Evolutionary conservation across 768 basidiomycete genomes (phyloP), one percentile per base, ranked within the genome.

Genomic region (Phlebiopsis gigantea): DNA sequence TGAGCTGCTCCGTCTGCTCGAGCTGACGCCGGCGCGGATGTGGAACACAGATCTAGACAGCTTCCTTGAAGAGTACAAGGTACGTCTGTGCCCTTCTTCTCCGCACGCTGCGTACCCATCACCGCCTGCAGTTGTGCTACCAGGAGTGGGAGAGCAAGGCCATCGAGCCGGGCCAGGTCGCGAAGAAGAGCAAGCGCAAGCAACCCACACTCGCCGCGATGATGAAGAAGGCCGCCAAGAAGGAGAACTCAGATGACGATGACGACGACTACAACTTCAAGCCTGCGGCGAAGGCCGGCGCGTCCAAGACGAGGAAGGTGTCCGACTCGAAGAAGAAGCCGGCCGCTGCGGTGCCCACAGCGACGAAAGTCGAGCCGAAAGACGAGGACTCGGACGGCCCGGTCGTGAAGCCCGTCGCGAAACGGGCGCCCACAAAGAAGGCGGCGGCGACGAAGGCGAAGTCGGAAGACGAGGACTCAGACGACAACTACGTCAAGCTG

Each of bases 21-120:
- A 87, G 60, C 84, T 86, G 58, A 83, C 83, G 0, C 91, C 93
- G 0, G 84, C 82, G 58, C 82, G 89, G 60, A 75, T 99, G 61
- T 99, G 96, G 96, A 90, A 93, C 64, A 74, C 76, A 8, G 96
- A 99, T 65, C 75, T 99, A 17, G 92, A 97, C 62, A 73, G 68
- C 34, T 95, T 98, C 78, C 68, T 93, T 42, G 78, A 71, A 26
- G 85, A 88, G 68, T 98, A 93, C 93, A 80, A 89, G 72, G 95
- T 90, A 61, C 60, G 87, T 39, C 12, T 9, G 17, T n/a, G 34
- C 34, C 3, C 8, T 9, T 12, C 14, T 75, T 12, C 17, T 7
- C 15, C 46, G 15, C 14, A 29, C 10, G 5, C 46, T 14, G 12
- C 8, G 9, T 17, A 7, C 15, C 46, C 22, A 55, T 2, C 42